phyloP scores from a whole-genome alignment of 768 basidiomycete species.

The Chiua virens region DNA sequence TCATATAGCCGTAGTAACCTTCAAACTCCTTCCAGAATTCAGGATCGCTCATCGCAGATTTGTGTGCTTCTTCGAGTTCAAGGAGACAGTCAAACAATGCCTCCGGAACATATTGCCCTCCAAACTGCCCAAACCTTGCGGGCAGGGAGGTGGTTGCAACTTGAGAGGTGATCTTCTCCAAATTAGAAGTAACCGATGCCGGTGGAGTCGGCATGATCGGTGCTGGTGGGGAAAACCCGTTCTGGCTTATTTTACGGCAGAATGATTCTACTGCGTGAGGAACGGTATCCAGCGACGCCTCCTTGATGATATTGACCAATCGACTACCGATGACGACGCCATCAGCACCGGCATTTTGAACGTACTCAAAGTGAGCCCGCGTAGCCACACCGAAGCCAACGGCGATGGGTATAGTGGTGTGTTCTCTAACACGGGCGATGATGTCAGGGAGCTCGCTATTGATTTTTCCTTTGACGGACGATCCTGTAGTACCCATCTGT shows the following conservation, averaged over 20 bases:
- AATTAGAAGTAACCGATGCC: neutral
- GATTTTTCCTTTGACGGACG: conserved; percentile 68
- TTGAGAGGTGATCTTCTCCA: conserved; percentile 16
- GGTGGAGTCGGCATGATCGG: neutral
- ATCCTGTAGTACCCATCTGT: conserved; percentile 98
- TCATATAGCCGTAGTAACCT: conserved; percentile 89
- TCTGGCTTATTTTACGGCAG: conserved; percentile 65
- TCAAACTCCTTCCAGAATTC: conserved; percentile 91
- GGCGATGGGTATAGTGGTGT: conserved; percentile 80
- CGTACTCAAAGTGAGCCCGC: conserved; percentile 82
- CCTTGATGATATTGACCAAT: conserved; percentile 78
- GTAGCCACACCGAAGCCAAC: conserved; percentile 98
- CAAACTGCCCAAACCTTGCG: conserved; percentile 89
- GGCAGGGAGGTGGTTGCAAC: conserved; percentile 56
- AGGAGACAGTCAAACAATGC: conserved; percentile 89
- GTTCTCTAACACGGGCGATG: conserved; percentile 76
- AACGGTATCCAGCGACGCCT: conserved; percentile 48
- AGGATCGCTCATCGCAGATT: conserved; percentile 82
- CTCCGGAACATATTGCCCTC: conserved; percentile 97
- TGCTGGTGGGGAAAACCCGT: conserved; percentile 30
- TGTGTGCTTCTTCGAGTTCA: conserved; percentile 91
- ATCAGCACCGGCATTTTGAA: conserved; percentile 87
- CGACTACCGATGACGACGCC: conserved; percentile 93
- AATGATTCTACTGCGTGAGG: conserved; percentile 63
- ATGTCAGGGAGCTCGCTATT: conserved; percentile 81